Evolutionary conservation across 768 basidiomycete species (phyloP), one percentile per base, ranked within the genome.

Genomic region (Mycena belliarum): DNA sequence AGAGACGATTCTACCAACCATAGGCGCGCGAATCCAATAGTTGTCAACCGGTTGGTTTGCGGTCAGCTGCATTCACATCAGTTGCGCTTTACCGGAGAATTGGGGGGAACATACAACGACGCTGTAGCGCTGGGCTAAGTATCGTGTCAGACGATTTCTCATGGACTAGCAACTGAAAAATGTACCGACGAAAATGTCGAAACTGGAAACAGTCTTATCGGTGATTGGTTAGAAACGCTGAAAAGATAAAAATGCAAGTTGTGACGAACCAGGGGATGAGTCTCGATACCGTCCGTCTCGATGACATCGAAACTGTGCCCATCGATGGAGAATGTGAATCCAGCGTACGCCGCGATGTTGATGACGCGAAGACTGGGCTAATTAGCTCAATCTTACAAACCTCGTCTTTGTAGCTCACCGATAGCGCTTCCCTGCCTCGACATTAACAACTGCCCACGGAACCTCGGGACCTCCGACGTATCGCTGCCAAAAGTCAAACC

Each of bases 341-440:
- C 66, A 45, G 76, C 80, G n/a, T 20, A 53, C 11, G 21, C 52
- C 23, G 77, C 73, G n/a, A 68, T 71, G 46, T 67, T 63, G 53
- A 81, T 57, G 20, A 80, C 20, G 10, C 79, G 78, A 65, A 80
- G 75, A 18, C 79, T n/a, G n/a, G n/a, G n/a, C n/a, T 76, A 38
- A 6, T 6, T 6, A 32, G 29, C 12, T 32, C 29, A 32, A 12
- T 6, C 29, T 12, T 6, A 32, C 29, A 32, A 12, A 6, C 29
- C 6, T 32, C 29, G 29, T 32, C 12, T 6, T 12, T 32, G 29
- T 6, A 12, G 29, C 29, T 32, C 12, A 53, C 42, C 52, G 52
- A 43, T 53, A 53, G 4, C 52, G 33, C 16, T 72, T 75, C 10
- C 74, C 72, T 14, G 57, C 54, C 6, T 56, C 45, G 37, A 81